A percentile compares a stretch with the other conserved stretches of the same genome.
Conservation (phyloP, 129 eudicot species). For the Centrapalus pauciflorus region DNA sequence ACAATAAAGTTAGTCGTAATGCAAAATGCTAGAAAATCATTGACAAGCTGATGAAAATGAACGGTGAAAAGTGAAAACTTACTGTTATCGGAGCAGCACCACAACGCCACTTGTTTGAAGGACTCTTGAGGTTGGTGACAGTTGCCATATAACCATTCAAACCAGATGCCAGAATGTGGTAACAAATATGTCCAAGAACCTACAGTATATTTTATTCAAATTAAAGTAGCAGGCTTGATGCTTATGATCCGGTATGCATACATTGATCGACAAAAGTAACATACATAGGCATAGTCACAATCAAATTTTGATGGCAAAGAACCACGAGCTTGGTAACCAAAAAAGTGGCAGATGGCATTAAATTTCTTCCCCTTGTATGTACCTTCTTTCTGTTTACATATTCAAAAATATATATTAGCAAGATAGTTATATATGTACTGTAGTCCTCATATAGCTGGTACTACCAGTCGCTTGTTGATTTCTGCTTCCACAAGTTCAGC, state of each 20-base stretch:
- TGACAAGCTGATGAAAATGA: background rate
- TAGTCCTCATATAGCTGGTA: slow-evolving; percentile 5
- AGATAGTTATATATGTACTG: background rate
- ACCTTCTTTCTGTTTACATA: slow-evolving; percentile 77
- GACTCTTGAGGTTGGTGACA: slow-evolving; percentile 82
- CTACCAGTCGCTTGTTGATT: slow-evolving; percentile 84
- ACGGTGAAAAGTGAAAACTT: slow-evolving; percentile 17
- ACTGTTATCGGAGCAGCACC: slow-evolving; percentile 99
- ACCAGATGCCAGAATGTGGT: slow-evolving; percentile 95
- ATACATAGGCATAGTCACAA: slow-evolving; percentile 92
- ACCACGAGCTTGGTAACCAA: slow-evolving; percentile 99
- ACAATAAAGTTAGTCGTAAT: background rate
- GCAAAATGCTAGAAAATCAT: background rate
- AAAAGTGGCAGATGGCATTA: slow-evolving; percentile 96
- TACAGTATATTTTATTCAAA: slow-evolving; percentile 15
- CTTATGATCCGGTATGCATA: background rate
- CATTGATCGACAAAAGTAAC: slow-evolving; percentile 14
- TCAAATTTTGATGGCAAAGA: slow-evolving; percentile 95
- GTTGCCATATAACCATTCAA: slow-evolving; percentile 97
- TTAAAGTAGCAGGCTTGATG: background rate
- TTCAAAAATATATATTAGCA: slow-evolving; percentile 9
- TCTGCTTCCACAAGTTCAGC: slow-evolving; percentile 98
- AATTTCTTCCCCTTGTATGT: slow-evolving; percentile 98
- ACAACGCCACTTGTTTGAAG: slow-evolving; percentile 92
- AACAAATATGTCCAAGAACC: slow-evolving; percentile 94